Evolutionary conservation across 2,329 filamentous ascomycete species (phyloP), one percentile per base, ranked within the genome.

Genomic region (Aureobasidium zeae): DNA sequence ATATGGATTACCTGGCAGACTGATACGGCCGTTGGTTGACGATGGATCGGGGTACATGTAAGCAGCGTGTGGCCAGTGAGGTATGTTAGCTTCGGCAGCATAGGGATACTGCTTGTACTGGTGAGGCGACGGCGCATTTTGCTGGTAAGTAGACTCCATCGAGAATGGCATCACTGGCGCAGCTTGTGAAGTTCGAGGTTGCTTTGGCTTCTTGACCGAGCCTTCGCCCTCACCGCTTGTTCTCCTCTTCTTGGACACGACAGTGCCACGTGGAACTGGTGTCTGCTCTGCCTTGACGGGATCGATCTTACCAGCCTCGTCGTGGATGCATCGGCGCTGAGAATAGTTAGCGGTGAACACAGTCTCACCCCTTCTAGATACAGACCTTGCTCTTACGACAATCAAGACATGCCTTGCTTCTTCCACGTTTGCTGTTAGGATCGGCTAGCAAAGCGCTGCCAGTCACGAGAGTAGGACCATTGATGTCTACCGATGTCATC

Each of bases 321-420:
- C 77, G 54, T 81, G 77, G 36, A 81, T 77, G 54, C 77, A 81
- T 54, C 77, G 75, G 47, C 77, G 75, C 76, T 81, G n/a, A n/a
- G n/a, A n/a, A n/a, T n/a, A n/a, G n/a, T n/a, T n/a, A n/a, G n/a
- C n/a, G n/a, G n/a, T n/a, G n/a, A n/a, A n/a, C n/a, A n/a, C n/a
- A n/a, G n/a, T n/a, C n/a, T n/a, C n/a, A n/a, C n/a, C n/a, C n/a
- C n/a, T n/a, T n/a, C n/a, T n/a, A 21, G 5, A 3, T 28, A 41
- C 71, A 59, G 57, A 79, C 77, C 69, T 81, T 81, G 68, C 76
- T 79, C 57, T 78, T 80, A 33, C 77, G 72, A 59, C 77, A 81
- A 52, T 80, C 76, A 47, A 76, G 70, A 56, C 77, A 81, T 31
- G 77, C 77, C 58, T 79, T 80, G 53, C 70, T 78, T 53, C 77